Percentiles rank a stretch among this genome's conserved stretches.
These are phyloP conservation scores for Penicillium lagena DNA, from an alignment of 495 filamentous ascomycete species.

Conservation along the genomic window DNA sequence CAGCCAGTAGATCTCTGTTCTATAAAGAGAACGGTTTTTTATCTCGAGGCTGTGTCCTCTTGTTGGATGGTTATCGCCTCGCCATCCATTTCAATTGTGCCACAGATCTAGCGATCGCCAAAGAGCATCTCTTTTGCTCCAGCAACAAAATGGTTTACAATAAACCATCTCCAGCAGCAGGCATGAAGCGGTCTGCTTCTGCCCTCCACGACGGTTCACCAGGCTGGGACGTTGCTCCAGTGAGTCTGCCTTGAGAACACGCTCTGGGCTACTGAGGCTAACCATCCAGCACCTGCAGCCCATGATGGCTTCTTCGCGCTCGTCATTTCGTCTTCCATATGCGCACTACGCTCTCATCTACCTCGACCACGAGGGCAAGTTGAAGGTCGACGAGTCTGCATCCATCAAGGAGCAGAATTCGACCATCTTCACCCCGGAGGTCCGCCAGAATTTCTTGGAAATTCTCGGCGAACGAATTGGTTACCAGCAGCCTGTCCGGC, in stretches of 20 bases:
- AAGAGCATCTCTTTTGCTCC: too few relatives aligned
- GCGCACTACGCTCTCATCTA: conserved; percentile 38
- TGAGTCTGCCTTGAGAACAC: conserved; percentile 11
- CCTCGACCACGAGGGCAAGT: conserved; percentile 30
- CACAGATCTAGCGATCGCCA: not conserved
- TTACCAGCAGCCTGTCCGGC: conserved; percentile 22
- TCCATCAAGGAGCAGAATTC: conserved; percentile 28
- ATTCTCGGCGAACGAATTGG: conserved; percentile 26
- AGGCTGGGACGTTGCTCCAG: conserved; percentile 33
- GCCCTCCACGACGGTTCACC: conserved; percentile 21
- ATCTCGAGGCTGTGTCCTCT: not conserved
- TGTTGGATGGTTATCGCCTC: too few relatives aligned
- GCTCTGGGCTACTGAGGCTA: not conserved
- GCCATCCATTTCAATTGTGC: not conserved
- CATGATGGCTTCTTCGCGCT: conserved; percentile 24
- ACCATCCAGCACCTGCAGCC: conserved; percentile 14
- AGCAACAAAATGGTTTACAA: conserved; percentile 27
- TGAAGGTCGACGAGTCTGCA: conserved; percentile 31
- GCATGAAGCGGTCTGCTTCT: conserved; percentile 33
- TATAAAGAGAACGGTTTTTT: conserved; percentile 4
- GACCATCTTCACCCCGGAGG: conserved; percentile 32
- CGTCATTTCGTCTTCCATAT: conserved; percentile 27
- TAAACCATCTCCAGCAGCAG: conserved; percentile 18
- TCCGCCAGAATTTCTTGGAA: conserved; percentile 33
- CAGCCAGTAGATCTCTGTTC: not conserved